Evolutionary conservation across 1,284 basidiomycete species (phyloP), one percentile per base, ranked within the genome.

Genomic region (Paramarasmius palmivorus): DNA sequence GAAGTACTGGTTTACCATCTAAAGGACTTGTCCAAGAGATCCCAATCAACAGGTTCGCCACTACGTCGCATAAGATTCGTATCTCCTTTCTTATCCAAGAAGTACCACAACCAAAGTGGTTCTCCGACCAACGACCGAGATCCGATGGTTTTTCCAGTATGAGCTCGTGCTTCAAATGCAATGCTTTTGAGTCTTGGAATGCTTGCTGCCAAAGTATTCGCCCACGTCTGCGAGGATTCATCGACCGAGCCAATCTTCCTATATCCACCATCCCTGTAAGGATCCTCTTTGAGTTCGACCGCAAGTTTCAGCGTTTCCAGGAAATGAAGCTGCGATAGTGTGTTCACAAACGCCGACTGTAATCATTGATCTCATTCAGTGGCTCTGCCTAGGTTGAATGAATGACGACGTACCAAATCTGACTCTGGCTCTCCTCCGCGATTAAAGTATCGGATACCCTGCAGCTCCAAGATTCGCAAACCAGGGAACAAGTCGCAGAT

Each of bases 371-470:
- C 9, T 20, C 23, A 17, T 12, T 15, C n/a, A 37, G n/a, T 26
- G 9, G 34, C 23, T 20, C 22, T 8, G 7, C 17, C 35, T 22
- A 52, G n/a, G 23, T 15, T 25, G n/a, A 15, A 29, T 15, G 20
- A 25, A 35, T n/a, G 3, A 17, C 14, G 19, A 22, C 46, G 26
- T 20, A 52, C 55, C 51, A 52, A 49, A 22, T 49, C 47, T 9
- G 51, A 56, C 20, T 55, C 50, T 2, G 46, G 46, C 25, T 38
- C 50, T 19, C 45, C 50, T 22, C 46, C 36, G 7, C 56, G 48
- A 20, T 57, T 48, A 25, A 57, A 53, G 41, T 54, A 53, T 14
- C 49, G 56, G 20, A 57, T 53, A 4, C 56, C 56, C 23, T 54
- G 48, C 25, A 53, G 22, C 17, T 48, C 52, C 26, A 53, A 37